phyloP scores from a whole-genome alignment of 1,284 basidiomycete species.

The Schizophyllum amplum region DNA sequence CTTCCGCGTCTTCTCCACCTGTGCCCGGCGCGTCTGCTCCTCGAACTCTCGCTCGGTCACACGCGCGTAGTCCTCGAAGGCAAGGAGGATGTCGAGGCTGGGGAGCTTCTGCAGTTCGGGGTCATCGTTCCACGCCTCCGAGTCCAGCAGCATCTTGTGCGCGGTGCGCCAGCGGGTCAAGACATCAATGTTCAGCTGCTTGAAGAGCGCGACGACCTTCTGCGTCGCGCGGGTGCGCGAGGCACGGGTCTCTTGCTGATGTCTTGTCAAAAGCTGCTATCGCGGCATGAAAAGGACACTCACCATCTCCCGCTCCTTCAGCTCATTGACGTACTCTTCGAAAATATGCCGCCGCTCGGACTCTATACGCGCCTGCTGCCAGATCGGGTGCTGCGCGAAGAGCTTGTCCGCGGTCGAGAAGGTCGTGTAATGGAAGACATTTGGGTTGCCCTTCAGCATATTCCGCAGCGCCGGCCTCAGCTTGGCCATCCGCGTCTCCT shows the following conservation, averaged over 20 bases:
- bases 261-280: conserved; percentile 6
- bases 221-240: conserved; percentile 67
- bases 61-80: conserved; percentile 87
- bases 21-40: conserved; percentile 67
- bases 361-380: conserved; percentile 79
- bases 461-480: conserved; percentile 77
- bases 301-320: conserved; percentile 82
- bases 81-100: conserved; percentile 81
- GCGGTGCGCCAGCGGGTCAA: conserved; percentile 84
- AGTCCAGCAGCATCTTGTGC: conserved; percentile 65
- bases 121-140: conserved; percentile 73
- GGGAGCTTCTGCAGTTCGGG: conserved; percentile 73
- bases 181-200: conserved; percentile 78
- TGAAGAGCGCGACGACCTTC: conserved; percentile 75
- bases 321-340: conserved; percentile 80
- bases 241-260: conserved; percentile 70
- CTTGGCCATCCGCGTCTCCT: conserved; percentile 73
- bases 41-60: conserved; percentile 85
- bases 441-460: conserved; percentile 76
- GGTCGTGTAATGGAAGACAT: conserved; percentile 84
- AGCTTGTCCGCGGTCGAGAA: conserved; percentile 80
- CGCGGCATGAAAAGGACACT: conserved; percentile 19
- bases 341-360: conserved; percentile 80
- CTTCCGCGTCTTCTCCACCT: conserved; percentile 76
- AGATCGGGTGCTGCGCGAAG: conserved; percentile 79